These are phyloP conservation scores for Bromus sterilis DNA, from an alignment of 176 grass and related monocot genomes.

Conservation along the genomic window DNA sequence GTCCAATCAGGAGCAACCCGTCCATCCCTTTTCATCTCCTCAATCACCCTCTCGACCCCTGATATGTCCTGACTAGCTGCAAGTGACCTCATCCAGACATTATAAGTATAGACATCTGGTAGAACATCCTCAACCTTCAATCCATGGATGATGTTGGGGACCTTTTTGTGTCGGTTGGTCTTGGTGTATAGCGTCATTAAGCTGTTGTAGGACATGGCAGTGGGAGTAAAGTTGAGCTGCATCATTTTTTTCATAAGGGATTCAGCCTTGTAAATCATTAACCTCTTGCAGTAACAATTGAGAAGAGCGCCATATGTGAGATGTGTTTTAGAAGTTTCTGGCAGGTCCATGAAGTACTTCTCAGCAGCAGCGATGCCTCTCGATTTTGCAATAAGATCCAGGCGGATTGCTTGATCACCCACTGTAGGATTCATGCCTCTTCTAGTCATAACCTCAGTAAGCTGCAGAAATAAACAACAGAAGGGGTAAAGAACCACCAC, in stretches of 20 bases:
- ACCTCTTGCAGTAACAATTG: constrained; percentile 86
- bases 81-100: constrained; percentile 94
- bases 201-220: constrained; percentile 87
- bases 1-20: constrained; percentile 94
- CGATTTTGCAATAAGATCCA: constrained; percentile 79
- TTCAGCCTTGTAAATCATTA: constrained; percentile 60
- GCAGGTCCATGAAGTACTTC: constrained; percentile 91
- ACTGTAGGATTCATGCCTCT: constrained; percentile 91
- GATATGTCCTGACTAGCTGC: constrained; percentile 54
- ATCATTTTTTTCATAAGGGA: constrained; percentile 88
- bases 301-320: constrained; percentile 90
- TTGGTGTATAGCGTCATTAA: constrained; percentile 87
- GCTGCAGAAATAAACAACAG: constrained; percentile 33
- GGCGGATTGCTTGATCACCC: constrained; percentile 73
- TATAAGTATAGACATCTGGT: constrained; percentile 82
- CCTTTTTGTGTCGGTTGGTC: constrained; percentile 57
- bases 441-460: constrained; percentile 71
- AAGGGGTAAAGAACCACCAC: background rate
- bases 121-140: constrained; percentile 78
- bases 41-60: constrained; percentile 80
- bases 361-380: constrained; percentile 78
- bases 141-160: constrained; percentile 70
- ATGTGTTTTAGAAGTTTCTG: constrained; percentile 79
- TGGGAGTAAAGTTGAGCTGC: constrained; percentile 70
- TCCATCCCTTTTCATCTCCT: constrained; percentile 95